Evolutionary conservation across 1,284 basidiomycete genomes (phyloP), one percentile per base, ranked within the genome.

Genomic region (Fomitopsis palustris): DNA sequence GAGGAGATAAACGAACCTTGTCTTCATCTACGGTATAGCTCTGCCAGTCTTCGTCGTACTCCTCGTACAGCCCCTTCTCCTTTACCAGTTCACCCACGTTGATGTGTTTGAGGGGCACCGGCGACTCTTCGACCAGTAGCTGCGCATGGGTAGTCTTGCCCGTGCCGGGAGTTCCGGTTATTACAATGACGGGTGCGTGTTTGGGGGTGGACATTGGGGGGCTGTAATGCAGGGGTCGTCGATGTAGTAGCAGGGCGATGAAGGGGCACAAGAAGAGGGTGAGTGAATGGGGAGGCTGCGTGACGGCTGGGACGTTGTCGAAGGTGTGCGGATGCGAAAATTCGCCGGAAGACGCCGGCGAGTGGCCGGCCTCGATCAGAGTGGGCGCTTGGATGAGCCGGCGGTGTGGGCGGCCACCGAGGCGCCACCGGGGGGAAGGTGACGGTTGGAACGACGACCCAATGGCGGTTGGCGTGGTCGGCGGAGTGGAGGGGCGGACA

Each of bases 21-120:
- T 99, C 97, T 73, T 99, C 97, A 71, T 99, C 95, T 3, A 98
- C 92, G 3, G 88, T 91, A 74, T 93, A 97, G 58, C 86, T 89
- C 71, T 96, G 88, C 96, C 96, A 98, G 72, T 97, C 93, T 37
- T 95, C 85, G 70, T 98, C 92, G 71, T 85, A 98, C 0, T 90
- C 87, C 64, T 92, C 87, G 71, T 96, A 91, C 23, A 97, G 82
- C 0, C 80, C 83, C 59, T 89, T 85, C 66, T 91, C 85, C 75
- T 97, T 98, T 61, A 98, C 92, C 65, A 90, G 79, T 53, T 96
- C 89, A 37, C 95, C 91, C 42, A 99, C 85, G 69, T 98, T 96
- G 72, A 99, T 83, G 72, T 97, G 91, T 66, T 78, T 79, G 58
- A 96, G 74, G 0, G 87, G 86, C 2, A 89, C 69, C 2, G 84